Evolutionary conservation across 2,329 filamentous ascomycete species (phyloP).

Genomic region (Fulvia fulva): DNA sequence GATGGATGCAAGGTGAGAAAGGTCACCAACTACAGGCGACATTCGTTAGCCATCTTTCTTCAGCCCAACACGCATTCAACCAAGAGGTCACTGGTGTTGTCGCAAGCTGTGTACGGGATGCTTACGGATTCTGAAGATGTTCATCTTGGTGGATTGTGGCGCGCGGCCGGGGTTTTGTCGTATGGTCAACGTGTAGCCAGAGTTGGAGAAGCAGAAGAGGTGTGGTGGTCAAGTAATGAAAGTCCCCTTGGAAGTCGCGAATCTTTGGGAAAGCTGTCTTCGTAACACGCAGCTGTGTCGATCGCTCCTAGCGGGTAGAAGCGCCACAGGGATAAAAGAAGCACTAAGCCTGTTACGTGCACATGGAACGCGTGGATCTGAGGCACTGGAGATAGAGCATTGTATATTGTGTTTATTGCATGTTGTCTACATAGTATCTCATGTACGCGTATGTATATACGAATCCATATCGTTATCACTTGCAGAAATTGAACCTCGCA

Average conservation of each 20-base stretch:
- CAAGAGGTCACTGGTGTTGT: not conserved
- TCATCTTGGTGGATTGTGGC: constrained; percentile 47
- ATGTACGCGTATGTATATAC: not conserved
- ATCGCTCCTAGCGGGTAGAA: not conserved
- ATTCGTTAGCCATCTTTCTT: constrained; percentile 5
- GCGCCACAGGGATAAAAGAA: not conserved
- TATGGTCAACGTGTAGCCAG: not conserved
- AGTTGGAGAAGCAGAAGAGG: not conserved
- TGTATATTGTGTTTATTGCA: not conserved
- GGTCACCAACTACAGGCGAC: constrained; percentile 62
- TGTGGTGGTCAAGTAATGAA: not conserved
- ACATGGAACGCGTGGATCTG: not conserved
- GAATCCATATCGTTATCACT: not conserved
- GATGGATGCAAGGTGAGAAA: constrained; percentile 92
- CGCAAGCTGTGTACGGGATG: not conserved
- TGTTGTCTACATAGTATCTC: not conserved
- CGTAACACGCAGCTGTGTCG: not conserved
- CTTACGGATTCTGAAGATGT: constrained; percentile 59
- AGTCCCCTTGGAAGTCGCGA: not conserved
- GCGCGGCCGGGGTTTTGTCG: not conserved
- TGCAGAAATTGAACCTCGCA: constrained; percentile 55
- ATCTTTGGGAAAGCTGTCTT: not conserved
- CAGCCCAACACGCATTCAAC: not conserved
- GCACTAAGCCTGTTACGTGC: not conserved
- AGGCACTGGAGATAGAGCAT: not conserved